Evolutionary conservation across 2,329 filamentous ascomycete species (phyloP).

Genomic region (Fusarium beomiforme): DNA sequence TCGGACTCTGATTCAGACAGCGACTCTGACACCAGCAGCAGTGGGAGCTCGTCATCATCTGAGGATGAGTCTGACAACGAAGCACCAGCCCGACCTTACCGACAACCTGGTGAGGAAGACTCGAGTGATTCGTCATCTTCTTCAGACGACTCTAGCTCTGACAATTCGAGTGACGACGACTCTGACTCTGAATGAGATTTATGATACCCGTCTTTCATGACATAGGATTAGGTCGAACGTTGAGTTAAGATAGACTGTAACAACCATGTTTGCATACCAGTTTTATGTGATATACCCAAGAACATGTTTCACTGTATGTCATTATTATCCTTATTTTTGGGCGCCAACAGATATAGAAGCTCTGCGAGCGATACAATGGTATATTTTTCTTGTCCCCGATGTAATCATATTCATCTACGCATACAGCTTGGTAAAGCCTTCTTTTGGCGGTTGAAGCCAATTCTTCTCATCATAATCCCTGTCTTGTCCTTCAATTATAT

Average conservation of each 20-base stretch:
- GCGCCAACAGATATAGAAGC: constrained; percentile 5
- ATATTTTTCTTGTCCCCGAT: not conserved
- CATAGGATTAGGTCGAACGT: constrained; percentile 9
- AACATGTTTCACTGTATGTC: constrained; percentile 20
- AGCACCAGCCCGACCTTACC: constrained; percentile 37
- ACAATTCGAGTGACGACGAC: constrained; percentile 39
- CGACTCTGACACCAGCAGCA: constrained; percentile 48
- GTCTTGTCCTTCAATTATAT: constrained; percentile 86
- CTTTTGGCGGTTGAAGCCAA: constrained; percentile 87
- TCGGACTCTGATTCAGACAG: constrained; percentile 48
- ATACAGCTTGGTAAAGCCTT: constrained; percentile 79
- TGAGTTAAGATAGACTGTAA: constrained; percentile 40
- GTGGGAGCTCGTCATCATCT: constrained; percentile 49
- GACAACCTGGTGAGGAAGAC: constrained; percentile 43
- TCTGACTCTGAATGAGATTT: constrained; percentile 36
- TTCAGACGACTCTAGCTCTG: constrained; percentile 48
- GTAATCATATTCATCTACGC: constrained; percentile 36
- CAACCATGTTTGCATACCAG: constrained; percentile 27
- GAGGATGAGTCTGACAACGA: constrained; percentile 47
- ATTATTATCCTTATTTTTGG: constrained; percentile 15
- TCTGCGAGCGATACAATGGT: constrained; percentile 3
- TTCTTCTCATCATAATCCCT: constrained; percentile 85
- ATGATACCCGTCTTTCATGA: constrained; percentile 21
- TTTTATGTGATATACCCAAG: constrained; percentile 39
- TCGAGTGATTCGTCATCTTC: constrained; percentile 46